Evolutionary conservation across 1,139 yeast genomes (phyloP).

Genomic region (Debaryomyces sp.): DNA sequence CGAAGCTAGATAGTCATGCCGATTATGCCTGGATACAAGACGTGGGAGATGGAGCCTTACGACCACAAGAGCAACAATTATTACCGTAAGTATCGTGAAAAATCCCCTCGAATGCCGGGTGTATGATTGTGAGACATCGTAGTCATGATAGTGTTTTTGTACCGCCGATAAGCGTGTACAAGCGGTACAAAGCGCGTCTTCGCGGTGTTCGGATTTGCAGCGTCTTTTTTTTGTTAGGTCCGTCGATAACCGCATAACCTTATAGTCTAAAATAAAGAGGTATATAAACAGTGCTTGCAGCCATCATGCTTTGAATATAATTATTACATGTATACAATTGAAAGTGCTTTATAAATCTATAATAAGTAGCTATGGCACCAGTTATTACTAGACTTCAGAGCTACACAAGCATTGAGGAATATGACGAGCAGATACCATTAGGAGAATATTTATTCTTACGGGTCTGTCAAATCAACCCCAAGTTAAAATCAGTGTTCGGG

Average conservation of each 20-base stretch:
- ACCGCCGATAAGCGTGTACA: not conserved
- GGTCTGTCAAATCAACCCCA: constrained; percentile 39
- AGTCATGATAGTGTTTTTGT: not conserved
- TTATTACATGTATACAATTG: not conserved
- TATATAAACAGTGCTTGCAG: not conserved
- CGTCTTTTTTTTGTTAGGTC: not conserved
- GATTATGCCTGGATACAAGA: constrained; percentile 7
- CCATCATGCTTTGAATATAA: not conserved
- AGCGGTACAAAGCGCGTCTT: not conserved
- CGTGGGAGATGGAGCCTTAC: constrained; percentile 5
- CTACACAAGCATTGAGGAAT: not conserved
- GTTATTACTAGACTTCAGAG: constrained; percentile 8
- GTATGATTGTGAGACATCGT: not conserved
- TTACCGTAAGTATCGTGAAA: not conserved
- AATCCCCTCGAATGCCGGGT: constrained; percentile 2
- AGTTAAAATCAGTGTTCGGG: constrained; percentile 38
- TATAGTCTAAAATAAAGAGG: not conserved
- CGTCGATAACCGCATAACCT: constrained; percentile 2
- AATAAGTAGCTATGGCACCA: constrained; percentile 3
- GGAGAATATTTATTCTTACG: constrained; percentile 45
- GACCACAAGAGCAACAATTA: not conserved
- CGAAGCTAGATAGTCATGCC: not conserved
- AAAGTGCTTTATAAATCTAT: not conserved
- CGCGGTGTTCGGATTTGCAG: not conserved
- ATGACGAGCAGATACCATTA: constrained; percentile 25